Evolutionary conservation across 345 rosid species (phyloP).

Genomic region (Gynandropsis gynandra): DNA sequence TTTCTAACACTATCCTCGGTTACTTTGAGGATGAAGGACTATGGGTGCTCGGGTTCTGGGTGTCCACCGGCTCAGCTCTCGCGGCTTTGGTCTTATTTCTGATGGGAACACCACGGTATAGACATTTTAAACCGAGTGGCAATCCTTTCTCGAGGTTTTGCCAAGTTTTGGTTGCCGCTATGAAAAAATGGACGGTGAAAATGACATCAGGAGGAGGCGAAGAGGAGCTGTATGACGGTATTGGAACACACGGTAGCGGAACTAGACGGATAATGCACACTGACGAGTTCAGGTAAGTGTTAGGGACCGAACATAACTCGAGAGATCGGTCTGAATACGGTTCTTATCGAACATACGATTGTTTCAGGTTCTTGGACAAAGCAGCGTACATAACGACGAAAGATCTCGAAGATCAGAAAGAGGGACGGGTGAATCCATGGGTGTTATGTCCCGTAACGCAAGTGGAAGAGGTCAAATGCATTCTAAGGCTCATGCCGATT

Average conservation of each 20-base stretch:
- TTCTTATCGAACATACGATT: not conserved
- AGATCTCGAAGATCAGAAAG: constrained; percentile 59
- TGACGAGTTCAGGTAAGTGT: constrained; percentile 78
- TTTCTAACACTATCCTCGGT: constrained; percentile 85
- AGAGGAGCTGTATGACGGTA: constrained; percentile 40
- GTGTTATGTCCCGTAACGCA: constrained; percentile 81
- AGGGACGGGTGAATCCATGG: constrained; percentile 53
- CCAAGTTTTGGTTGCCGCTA: constrained; percentile 79
- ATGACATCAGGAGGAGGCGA: constrained; percentile 32
- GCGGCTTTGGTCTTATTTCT: constrained; percentile 73
- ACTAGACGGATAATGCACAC: constrained; percentile 80
- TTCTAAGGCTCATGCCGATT: constrained; percentile 80
- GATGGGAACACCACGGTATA: constrained; percentile 58
- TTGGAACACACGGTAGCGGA: constrained; percentile 32
- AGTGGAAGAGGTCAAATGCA: constrained; percentile 98
- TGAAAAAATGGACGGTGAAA: constrained; percentile 53
- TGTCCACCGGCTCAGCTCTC: constrained; percentile 74
- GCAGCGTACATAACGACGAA: constrained; percentile 68
- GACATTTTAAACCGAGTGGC: constrained; percentile 84
- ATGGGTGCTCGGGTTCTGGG: constrained; percentile 98
- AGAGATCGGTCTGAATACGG: too few relatives aligned
- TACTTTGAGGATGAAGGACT: constrained; percentile 87
- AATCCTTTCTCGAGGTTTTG: constrained; percentile 79
- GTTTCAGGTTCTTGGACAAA: constrained; percentile 74
- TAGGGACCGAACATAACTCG: too few relatives aligned